These are phyloP conservation scores for Torulaspora pretoriensis DNA, from an alignment of 1,139 yeast species.

Conservation along the genomic window DNA sequence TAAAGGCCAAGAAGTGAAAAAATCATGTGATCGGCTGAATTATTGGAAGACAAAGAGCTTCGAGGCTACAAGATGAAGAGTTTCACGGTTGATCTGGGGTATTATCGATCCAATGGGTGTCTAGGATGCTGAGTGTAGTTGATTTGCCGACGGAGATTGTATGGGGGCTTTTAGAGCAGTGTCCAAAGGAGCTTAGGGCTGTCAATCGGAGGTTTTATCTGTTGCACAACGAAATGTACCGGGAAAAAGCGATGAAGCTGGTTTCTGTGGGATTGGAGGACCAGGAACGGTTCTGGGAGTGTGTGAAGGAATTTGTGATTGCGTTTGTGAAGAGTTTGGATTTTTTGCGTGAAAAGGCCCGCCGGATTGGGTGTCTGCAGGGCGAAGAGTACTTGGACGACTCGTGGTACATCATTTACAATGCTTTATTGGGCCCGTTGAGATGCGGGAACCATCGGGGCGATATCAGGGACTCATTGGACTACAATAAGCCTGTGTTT, in stretches of 20 bases:
- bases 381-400: conserved; percentile 18
- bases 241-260: conserved; percentile 5
- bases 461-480: conserved; percentile 9
- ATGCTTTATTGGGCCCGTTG: conserved; percentile 14
- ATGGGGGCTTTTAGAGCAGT: conserved; percentile 10
- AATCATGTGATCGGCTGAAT: conserved; percentile 1
- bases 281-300: conserved; percentile 8
- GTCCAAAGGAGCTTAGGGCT: conserved; percentile 10
- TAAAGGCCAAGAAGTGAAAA: not conserved
- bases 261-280: conserved; percentile 1
- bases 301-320: not conserved
- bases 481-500: conserved; percentile 12
- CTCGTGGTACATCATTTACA: conserved; percentile 25
- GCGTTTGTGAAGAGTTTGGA: conserved; percentile 14
- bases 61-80: not conserved
- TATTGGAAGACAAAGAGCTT: not conserved
- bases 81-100: not conserved
- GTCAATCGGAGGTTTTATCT: conserved; percentile 12
- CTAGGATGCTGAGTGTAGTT: conserved; percentile 2
- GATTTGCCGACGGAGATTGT: conserved; percentile 13
- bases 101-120: not conserved
- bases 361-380: conserved; percentile 4
- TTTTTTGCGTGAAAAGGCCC: conserved; percentile 10
- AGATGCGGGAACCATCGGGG: conserved; percentile 12
- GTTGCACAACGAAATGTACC: conserved; percentile 13